A percentile compares a stretch with the other conserved stretches of the same genome.
Evolutionary conservation across 306 rosid species (phyloP).

Genomic region (Echinosophora koreensis): DNA sequence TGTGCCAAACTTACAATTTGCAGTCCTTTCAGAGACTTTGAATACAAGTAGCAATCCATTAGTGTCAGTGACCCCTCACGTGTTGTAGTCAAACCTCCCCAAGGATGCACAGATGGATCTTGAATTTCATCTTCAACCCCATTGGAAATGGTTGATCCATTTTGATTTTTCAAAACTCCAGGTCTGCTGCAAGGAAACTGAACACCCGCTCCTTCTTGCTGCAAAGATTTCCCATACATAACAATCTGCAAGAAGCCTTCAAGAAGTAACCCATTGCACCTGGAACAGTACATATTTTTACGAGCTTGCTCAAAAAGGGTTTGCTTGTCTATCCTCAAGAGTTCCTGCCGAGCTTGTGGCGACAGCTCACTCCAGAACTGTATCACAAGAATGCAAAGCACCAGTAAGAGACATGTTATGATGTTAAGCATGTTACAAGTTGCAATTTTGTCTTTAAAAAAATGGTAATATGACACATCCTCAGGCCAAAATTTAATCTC

Average conservation of each 20-base stretch:
- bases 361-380: constrained; percentile 60
- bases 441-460: constrained; percentile 16
- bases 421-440: constrained; percentile 27
- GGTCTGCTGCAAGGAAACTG: constrained; percentile 60
- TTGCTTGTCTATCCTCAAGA: constrained; percentile 94
- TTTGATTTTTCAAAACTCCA: constrained; percentile 63
- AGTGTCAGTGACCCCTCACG: constrained; percentile 93
- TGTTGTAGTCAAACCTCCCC: constrained; percentile 93
- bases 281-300: constrained; percentile 97
- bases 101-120: constrained; percentile 94
- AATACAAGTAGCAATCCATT: constrained; percentile 82
- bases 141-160: constrained; percentile 54
- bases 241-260: constrained; percentile 97
- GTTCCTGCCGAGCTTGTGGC: constrained; percentile 77
- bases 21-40: constrained; percentile 80
- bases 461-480: background rate
- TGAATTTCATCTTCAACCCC: constrained; percentile 81
- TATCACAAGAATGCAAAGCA: constrained; percentile 45
- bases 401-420: constrained; percentile 43
- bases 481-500: constrained; percentile 2
- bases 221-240: constrained; percentile 91
- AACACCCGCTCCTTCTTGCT: constrained; percentile 68
- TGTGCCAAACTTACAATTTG: constrained; percentile 71
- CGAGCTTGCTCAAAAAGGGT: constrained; percentile 98
- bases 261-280: constrained; percentile 97